phyloP scores from a whole-genome alignment of 1,284 basidiomycete species.

The Sporisorium graminicola region DNA sequence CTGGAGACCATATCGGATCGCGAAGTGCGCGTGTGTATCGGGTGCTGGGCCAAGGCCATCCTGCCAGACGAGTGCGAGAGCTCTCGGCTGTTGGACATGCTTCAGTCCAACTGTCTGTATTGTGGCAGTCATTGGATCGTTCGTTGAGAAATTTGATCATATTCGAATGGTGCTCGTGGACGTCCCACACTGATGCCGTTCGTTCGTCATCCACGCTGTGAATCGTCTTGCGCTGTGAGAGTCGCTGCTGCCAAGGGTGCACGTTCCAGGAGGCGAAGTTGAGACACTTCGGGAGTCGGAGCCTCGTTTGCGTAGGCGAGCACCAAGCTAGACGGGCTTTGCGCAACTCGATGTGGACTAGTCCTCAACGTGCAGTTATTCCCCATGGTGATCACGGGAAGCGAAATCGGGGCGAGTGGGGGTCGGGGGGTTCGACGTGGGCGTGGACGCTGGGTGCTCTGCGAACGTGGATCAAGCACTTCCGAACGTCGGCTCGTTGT shows the following conservation, averaged over 20 bases:
- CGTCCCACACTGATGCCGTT: no score
- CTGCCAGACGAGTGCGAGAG: slow-evolving; percentile 17
- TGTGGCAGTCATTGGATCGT: slow-evolving; percentile 46
- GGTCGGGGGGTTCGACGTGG: no score
- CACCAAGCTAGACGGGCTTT: neutral
- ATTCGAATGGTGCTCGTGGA: no score
- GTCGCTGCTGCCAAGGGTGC: neutral
- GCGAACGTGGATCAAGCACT: neutral
- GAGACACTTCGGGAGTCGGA: neutral
- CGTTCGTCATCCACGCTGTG: no score
- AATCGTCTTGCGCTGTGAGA: no score
- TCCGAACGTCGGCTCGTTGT: neutral
- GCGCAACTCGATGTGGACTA: slow-evolving; percentile 3
- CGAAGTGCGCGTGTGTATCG: slow-evolving; percentile 34
- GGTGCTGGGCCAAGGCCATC: slow-evolving; percentile 44
- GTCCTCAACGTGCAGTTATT: neutral
- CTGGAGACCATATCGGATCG: slow-evolving; percentile 36
- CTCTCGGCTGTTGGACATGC: slow-evolving; percentile 9
- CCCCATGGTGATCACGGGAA: neutral
- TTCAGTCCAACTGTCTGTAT: slow-evolving; percentile 22
- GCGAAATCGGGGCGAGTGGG: neutral
- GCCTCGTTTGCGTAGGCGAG: neutral
- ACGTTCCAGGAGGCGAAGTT: neutral
- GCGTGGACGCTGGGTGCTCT: neutral
- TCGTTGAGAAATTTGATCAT: slow-evolving; percentile 7